A percentile compares a stretch with the other conserved stretches of the same genome.
These are phyloP conservation scores for Cladosporium sp. DNA, from an alignment of 2,329 filamentous ascomycete species.

Conservation along the genomic window DNA sequence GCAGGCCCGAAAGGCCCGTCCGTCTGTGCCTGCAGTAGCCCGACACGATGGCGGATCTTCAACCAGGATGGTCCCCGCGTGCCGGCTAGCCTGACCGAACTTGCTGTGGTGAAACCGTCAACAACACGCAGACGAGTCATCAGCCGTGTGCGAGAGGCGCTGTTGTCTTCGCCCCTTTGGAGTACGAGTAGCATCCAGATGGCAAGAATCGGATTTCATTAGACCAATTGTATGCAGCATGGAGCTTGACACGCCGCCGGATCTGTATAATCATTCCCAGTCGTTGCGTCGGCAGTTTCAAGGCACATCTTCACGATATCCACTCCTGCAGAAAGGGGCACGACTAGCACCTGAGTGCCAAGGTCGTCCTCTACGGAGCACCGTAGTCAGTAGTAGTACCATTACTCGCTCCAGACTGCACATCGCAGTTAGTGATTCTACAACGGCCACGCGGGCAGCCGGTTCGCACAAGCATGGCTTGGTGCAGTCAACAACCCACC, in stretches of 20 bases:
- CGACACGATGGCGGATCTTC: background rate
- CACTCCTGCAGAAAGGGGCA: background rate
- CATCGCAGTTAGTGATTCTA: background rate
- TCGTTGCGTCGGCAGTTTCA: background rate
- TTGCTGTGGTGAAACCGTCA: slow-evolving; percentile 1
- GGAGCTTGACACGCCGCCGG: too few relatives aligned
- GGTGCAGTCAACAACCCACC: background rate
- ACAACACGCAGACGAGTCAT: background rate
- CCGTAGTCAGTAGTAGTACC: background rate
- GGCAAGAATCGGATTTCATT: too few relatives aligned
- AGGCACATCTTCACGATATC: background rate
- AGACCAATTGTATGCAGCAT: too few relatives aligned
- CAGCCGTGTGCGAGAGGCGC: background rate
- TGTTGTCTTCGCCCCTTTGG: too few relatives aligned
- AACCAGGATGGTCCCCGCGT: slow-evolving; percentile 9
- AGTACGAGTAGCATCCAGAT: too few relatives aligned
- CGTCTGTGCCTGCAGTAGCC: background rate
- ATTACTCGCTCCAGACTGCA: background rate
- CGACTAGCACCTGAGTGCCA: background rate
- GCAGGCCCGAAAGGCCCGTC: background rate
- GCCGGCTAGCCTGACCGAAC: background rate
- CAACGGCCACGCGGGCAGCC: background rate
- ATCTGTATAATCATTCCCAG: too few relatives aligned
- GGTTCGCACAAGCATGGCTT: background rate
- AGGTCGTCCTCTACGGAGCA: background rate